Evolutionary conservation across 306 rosid species (phyloP), one percentile per base, ranked within the genome.

Genomic region (Lathyrus oleraceus): DNA sequence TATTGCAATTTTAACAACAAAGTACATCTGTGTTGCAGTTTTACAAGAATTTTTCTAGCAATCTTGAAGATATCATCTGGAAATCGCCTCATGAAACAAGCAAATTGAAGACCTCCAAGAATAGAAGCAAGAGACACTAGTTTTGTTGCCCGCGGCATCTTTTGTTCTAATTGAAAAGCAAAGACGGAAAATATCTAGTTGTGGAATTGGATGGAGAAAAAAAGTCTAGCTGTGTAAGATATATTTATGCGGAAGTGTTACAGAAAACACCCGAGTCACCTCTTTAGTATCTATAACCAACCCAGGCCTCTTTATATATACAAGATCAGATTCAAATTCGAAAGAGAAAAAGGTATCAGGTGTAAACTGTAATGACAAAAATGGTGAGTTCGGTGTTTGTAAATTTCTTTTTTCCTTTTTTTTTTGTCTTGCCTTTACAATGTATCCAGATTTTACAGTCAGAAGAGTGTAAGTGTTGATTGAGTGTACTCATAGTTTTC

Each of bases 51-150:
- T 91, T 91, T 48, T 81, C 86, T 74, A 21, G 88, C 86, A 89
- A 91, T 72, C 97, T 89, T 44, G 96, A 91, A 69, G 97, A 91
- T 75, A 91, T 91, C 72, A 84, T 91, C 81, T 91, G 91, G 97
- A 89, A 87, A 84, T 96, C 87, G 0, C 82, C 90, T 6, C 57
- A 43, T 40, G 97, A 89, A 73, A 35, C 87, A 39, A 78, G 81
- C 87, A 91, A 91, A 77, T 75, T 80, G 48, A 89, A 78, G 73
- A 61, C 61, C 82, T 10, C 79, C 74, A 91, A 78, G 78, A 81
- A 71, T 45, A 85, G 74, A 84, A 82, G 82, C 76, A 89, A 79
- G 73, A 87, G 66, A 67, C 82, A 78, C 30, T 89, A 87, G 83
- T 75, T 65, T 65, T 47, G 59, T 59, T 52, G 67, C 60, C 2